Percentiles rank a stretch among this genome's conserved stretches.
Evolutionary conservation across 2,329 filamentous ascomycete genomes (phyloP).

Genomic region (Thielaviopsis musarum): DNA sequence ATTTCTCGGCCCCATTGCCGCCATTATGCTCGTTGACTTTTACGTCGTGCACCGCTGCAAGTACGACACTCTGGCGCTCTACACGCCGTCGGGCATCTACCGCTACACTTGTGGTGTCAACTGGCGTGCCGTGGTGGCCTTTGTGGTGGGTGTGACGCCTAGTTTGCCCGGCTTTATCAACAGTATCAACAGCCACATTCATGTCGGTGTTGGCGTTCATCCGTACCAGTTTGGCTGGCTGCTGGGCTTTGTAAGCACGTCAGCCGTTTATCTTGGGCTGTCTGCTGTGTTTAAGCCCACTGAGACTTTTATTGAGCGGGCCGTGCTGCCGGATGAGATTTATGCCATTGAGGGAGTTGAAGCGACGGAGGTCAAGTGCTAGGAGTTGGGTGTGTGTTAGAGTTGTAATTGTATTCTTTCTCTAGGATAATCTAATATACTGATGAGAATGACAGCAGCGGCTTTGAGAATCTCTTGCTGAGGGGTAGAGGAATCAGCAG

Average conservation of each 20-base stretch:
- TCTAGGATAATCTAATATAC: too few species aligned
- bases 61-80: conserved; percentile 19
- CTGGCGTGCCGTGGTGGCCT: conserved; percentile 25
- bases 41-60: conserved; percentile 19
- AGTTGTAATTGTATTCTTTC: too few species aligned
- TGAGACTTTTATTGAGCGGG: neutral
- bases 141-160: conserved; percentile 24
- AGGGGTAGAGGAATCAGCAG: too few species aligned
- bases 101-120: conserved; percentile 24
- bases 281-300: neutral
- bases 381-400: too few species aligned
- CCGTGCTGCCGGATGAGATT: conserved; percentile 1
- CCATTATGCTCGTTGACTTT: conserved; percentile 22
- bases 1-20: conserved; percentile 17
- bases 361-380: neutral
- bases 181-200: conserved; percentile 4
- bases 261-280: conserved; percentile 13
- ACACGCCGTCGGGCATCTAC: conserved; percentile 25
- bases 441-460: too few species aligned
- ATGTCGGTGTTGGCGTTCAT: conserved; percentile 4
- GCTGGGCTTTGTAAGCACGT: conserved; percentile 14
- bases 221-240: conserved; percentile 17
- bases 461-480: too few species aligned
- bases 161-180: conserved; percentile 26
- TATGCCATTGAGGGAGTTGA: neutral